Conservation (phyloP, 257 asterid species). For the Misopates orontium region DNA sequence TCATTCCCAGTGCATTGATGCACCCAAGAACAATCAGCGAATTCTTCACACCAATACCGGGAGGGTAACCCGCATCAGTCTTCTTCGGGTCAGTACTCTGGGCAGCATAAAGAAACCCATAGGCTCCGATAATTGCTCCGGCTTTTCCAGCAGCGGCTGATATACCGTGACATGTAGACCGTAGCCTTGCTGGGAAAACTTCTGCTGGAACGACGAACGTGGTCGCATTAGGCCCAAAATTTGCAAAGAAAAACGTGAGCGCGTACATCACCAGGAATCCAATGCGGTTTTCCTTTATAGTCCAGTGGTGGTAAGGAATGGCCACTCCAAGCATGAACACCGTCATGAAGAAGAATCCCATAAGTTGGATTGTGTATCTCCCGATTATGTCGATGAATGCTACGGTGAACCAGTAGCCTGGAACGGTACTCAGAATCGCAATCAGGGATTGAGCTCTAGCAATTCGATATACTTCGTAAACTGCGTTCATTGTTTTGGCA, state of each 20-base stretch:
- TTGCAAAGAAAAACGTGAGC: conserved; percentile 46
- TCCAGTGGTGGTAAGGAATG: conserved; percentile 46
- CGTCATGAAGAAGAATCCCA: conserved; percentile 53
- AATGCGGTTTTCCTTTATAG: conserved; percentile 25
- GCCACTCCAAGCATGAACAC: conserved; percentile 48
- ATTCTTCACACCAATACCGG: conserved; percentile 46
- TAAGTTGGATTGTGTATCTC: conserved; percentile 41
- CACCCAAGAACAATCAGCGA: conserved; percentile 38
- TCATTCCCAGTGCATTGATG: conserved; percentile 32
- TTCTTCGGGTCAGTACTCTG: conserved; percentile 27
- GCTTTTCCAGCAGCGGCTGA: conserved; percentile 54
- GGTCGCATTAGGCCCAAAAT: conserved; percentile 52
- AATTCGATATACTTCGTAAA: conserved; percentile 40
- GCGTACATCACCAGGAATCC: conserved; percentile 46
- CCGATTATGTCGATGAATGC: conserved; percentile 40
- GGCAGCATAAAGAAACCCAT: conserved; percentile 46
- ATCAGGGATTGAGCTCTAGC: conserved; percentile 43
- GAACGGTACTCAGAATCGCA: conserved; percentile 42
- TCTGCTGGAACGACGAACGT: conserved; percentile 53
- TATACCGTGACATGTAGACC: conserved; percentile 54
- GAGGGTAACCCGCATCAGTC: conserved; percentile 40
- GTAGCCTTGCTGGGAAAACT: conserved; percentile 44
- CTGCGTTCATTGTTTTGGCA: conserved; percentile 33
- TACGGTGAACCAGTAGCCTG: conserved; percentile 49
- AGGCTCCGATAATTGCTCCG: conserved; percentile 49